These are phyloP conservation scores for Naganishia onofrii DNA, from an alignment of 768 basidiomycete species.

Conservation along the genomic window DNA sequence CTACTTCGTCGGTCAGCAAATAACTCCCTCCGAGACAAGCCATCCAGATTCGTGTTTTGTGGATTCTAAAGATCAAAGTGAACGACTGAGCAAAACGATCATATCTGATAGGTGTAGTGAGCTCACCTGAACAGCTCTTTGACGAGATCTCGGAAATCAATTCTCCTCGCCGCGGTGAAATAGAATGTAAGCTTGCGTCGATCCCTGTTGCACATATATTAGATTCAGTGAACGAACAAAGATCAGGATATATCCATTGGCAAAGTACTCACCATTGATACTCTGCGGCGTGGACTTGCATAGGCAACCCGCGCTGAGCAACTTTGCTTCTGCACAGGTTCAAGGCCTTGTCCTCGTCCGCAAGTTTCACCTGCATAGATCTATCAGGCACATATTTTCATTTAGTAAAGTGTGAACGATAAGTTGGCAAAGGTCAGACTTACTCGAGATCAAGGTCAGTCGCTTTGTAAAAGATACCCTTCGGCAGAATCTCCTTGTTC, in stretches of 20 bases:
- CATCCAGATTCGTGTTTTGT: conserved; percentile 97
- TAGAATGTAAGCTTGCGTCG: conserved; percentile 97
- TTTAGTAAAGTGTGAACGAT: conserved; percentile 4
- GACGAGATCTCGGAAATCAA: conserved; percentile 88
- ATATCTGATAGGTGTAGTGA: background rate
- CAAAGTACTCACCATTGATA: conserved; percentile 80
- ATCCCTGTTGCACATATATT: conserved; percentile 62
- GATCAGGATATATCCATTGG: background rate
- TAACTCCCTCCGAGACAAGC: conserved; percentile 58
- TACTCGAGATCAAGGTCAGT: conserved; percentile 76
- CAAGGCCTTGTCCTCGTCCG: conserved; percentile 88
- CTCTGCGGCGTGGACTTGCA: conserved; percentile 98
- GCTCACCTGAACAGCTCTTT: conserved; percentile 84
- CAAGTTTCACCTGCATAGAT: conserved; percentile 68
- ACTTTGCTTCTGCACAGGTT: conserved; percentile 89
- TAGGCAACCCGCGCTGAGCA: conserved; percentile 86
- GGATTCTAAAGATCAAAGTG: conserved; percentile 59
- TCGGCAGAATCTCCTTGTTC: conserved; percentile 93
- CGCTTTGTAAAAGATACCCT: conserved; percentile 91
- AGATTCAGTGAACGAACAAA: background rate
- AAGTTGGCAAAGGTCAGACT: conserved; percentile 39
- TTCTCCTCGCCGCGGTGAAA: conserved; percentile 90
- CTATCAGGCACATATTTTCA: background rate
- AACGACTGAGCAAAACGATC: conserved; percentile 8
- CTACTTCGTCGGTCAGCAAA: conserved; percentile 20